Evolutionary conservation across 108 stramenopile species (phyloP), one percentile per base, ranked within the genome.

Genomic region (Cyclotella cryptica): DNA sequence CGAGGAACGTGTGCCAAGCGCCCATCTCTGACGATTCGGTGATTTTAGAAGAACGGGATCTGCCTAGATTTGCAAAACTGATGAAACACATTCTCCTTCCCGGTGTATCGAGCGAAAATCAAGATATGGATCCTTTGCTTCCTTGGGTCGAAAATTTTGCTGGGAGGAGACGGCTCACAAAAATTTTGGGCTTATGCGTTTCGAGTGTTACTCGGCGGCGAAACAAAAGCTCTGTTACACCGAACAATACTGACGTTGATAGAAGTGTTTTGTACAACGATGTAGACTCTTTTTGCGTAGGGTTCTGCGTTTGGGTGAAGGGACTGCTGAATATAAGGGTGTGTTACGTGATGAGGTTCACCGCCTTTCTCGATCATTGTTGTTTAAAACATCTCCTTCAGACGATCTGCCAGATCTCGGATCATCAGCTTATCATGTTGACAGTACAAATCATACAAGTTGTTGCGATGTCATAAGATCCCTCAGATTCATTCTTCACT

Each of bases 1-100:
- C 86, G 52, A 54, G 44, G 35, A 84, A 70, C 45, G 39, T 82
- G 3, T 42, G 21, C 47, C 60, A 78, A 45, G 41, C 66, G 14
- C 17, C 26, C n/a, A 22, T 79, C 28, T 13, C 46, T 41, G 19
- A 52, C 21, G 61, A 40, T 52, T 68, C 82, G 21, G 49, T 66
- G 26, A 64, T 74, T 53, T 51, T 83, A 26, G 66, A 71, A 58
- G 73, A 75, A 15, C n/a, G 59, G 70, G 87, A 90, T 81, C 43
- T 81, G 5, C 59, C 58, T 10, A 55, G 84, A 29, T 66, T 89
- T 52, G 28, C 77, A 43, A 71, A 84, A 59, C 42, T 92, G 1
- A 55, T 92, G 5, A 73, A 88, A 15, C 66, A 87, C 39, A 72
- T 85, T 18, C 45, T 94, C 17, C 44, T 91, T 21, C 93, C 93